Conservation (phyloP, 305 asterid genomes). For the Solanum hybrid region DNA sequence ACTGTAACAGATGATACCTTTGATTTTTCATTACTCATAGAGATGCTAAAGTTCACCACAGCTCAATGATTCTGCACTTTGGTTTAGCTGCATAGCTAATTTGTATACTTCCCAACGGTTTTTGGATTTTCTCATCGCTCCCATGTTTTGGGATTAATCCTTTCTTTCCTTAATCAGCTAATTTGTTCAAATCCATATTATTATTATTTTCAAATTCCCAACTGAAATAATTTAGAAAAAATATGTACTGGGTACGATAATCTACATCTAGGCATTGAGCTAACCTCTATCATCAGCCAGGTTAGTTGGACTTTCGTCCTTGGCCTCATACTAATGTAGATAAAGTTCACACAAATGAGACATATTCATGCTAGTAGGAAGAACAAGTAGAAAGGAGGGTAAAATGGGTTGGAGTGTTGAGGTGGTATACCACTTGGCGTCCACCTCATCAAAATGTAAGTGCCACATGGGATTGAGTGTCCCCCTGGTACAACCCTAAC, state of each 20-base stretch:
- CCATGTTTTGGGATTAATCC: not conserved
- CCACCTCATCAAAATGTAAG: not conserved
- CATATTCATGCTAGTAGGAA: not conserved
- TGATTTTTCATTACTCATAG: not conserved
- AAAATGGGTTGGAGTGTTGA: not conserved
- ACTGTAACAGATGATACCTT: not conserved
- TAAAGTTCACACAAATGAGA: not conserved
- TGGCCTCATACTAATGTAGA: conserved; percentile 39
- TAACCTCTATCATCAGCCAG: not conserved
- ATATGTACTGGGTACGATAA: not conserved
- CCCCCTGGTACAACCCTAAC: not conserved
- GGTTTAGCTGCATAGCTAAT: not conserved
- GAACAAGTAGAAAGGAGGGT: not conserved
- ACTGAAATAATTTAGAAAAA: not conserved
- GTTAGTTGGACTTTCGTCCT: conserved; percentile 44
- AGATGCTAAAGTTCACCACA: not conserved
- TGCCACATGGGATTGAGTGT: not conserved
- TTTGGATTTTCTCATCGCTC: not conserved
- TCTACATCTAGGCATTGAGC: not conserved
- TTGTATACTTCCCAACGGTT: not conserved
- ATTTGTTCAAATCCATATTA: not conserved
- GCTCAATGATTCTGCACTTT: not conserved
- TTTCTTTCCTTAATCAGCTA: not conserved
- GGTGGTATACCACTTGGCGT: not conserved
- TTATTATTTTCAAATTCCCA: not conserved